These are phyloP conservation scores for Notholithocarpus densiflorus DNA, from an alignment of 306 rosid genomes.

Conservation along the genomic window DNA sequence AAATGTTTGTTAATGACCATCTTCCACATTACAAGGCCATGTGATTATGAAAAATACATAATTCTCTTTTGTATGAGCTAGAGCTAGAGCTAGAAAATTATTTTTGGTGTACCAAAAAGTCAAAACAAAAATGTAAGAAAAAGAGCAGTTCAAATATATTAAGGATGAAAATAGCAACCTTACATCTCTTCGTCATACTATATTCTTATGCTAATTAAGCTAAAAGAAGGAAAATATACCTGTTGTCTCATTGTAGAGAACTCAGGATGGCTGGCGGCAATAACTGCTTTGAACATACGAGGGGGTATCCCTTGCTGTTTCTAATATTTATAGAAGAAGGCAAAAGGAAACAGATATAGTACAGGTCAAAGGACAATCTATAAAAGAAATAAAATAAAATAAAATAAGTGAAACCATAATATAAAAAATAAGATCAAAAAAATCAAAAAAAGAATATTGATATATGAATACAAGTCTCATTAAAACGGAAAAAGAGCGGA, in stretches of 20 bases:
- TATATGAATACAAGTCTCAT: not conserved
- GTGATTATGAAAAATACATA: not conserved
- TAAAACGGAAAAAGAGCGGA: not conserved
- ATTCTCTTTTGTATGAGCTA: not conserved
- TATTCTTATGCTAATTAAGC: not conserved
- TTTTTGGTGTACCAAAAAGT: not conserved
- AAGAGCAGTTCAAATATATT: not conserved
- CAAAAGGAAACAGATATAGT: constrained; percentile 8
- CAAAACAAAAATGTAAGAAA: no score
- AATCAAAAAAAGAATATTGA: not conserved
- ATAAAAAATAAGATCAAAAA: no score
- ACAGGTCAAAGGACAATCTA: constrained; percentile 14
- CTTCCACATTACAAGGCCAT: not conserved
- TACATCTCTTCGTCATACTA: not conserved
- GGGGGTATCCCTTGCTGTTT: constrained; percentile 87
- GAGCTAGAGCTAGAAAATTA: not conserved
- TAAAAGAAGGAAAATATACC: constrained; percentile 45
- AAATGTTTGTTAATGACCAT: not conserved
- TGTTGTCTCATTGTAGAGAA: constrained; percentile 93
- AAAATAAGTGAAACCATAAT: not conserved
- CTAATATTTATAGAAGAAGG: constrained; percentile 32
- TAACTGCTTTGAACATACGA: constrained; percentile 86
- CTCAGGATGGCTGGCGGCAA: constrained; percentile 96
- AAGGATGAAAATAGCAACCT: constrained; percentile 2
- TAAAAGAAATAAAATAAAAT: constrained; percentile 1